Evolutionary conservation across 805 yeast genomes (phyloP).

Genomic region (Isabelozyma rhagii): DNA sequence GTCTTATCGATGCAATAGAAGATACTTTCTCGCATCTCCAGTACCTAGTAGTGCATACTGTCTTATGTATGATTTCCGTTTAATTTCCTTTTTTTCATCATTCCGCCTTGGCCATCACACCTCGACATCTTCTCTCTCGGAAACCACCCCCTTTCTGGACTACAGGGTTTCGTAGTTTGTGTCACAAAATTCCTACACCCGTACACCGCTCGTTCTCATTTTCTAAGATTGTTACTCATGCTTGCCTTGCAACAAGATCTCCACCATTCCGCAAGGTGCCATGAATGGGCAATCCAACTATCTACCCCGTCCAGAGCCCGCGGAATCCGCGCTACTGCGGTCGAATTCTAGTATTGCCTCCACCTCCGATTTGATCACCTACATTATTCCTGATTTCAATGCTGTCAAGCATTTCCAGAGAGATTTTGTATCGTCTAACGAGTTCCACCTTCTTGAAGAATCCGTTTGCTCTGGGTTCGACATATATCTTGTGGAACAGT

Average conservation of each 20-base stretch:
- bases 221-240: not conserved
- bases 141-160: too few species aligned
- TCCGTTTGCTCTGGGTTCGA: constrained; percentile 72
- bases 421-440: constrained; percentile 29
- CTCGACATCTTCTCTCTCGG: too few species aligned
- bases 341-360: not conserved
- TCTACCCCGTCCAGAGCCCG: not conserved
- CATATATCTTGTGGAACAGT: constrained; percentile 89
- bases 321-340: not conserved
- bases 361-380: constrained; percentile 27
- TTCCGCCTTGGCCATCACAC: too few species aligned
- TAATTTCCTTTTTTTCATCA: too few species aligned
- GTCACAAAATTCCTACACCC: not conserved
- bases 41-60: too few species aligned
- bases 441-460: constrained; percentile 42
- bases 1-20: too few species aligned
- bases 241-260: not conserved
- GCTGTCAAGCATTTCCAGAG: constrained; percentile 48
- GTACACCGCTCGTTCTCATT: not conserved
- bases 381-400: constrained; percentile 55
- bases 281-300: not conserved
- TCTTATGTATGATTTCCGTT: too few species aligned
- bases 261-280: not conserved
- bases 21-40: too few species aligned
- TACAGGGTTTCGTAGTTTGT: not conserved